phyloP scores from a whole-genome alignment of 768 basidiomycete genomes.

The Serendipita sp. region DNA sequence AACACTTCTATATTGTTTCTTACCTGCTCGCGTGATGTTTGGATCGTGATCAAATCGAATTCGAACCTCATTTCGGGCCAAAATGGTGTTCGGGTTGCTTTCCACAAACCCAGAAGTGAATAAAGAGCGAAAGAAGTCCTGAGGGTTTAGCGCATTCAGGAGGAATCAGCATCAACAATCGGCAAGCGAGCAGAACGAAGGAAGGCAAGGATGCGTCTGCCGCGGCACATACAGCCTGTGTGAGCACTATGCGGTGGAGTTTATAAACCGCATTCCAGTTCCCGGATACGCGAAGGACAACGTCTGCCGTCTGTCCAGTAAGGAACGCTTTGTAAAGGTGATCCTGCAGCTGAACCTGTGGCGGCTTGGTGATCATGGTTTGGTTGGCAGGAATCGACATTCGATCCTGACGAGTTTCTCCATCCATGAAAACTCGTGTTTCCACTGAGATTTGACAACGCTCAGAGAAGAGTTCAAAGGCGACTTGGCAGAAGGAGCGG shows the following conservation, averaged over 20 bases:
- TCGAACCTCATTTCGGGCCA: conserved; percentile 41
- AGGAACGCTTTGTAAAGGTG: conserved; percentile 69
- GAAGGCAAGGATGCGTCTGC: not conserved
- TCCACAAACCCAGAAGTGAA: conserved; percentile 72
- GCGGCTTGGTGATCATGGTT: conserved; percentile 16
- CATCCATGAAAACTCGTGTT: too few relatives aligned
- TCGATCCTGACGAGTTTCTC: too few relatives aligned
- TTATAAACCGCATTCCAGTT: conserved; percentile 61
- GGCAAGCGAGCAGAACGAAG: not conserved
- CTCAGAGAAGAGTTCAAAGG: too few relatives aligned
- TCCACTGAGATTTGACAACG: too few relatives aligned
- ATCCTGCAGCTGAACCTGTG: conserved; percentile 39
- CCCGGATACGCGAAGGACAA: conserved; percentile 51
- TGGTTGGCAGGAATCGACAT: too few relatives aligned
- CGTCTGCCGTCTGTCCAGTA: conserved; percentile 57
- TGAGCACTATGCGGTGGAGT: conserved; percentile 73
- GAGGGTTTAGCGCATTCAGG: conserved; percentile 10
- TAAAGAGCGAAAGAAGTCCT: conserved; percentile 81
- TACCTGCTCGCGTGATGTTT: conserved; percentile 79
- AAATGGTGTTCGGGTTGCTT: conserved; percentile 14
- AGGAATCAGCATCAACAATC: not conserved
- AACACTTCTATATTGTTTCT: conserved; percentile 18
- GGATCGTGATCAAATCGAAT: conserved; percentile 58
- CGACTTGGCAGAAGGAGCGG: too few relatives aligned
- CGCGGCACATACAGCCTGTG: conserved; percentile 52